Base-by-base conservation (phyloP, 1,284 basidiomycete genomes). In the Austroboletus novae-zelandiae region DNA sequence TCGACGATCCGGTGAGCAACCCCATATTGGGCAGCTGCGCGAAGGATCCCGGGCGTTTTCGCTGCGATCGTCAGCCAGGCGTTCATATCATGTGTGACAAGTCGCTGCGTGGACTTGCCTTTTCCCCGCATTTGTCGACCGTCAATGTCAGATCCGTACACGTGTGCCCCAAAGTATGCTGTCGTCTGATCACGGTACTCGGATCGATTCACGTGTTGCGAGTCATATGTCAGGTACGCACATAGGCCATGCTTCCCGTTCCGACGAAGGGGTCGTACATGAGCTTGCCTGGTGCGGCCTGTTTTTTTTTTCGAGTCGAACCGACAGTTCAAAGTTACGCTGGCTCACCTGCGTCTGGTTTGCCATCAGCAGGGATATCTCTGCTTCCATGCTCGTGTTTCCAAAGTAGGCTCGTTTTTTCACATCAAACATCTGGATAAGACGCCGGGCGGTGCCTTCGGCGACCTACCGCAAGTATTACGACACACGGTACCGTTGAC, bases 371-470 rank as follows among this genome's bases (percentile, higher is more conserved):
- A 99, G 74, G 2, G 92, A 94, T 56, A 98, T 89, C 65, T 98
- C 94, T 1, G 94, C 84, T 61, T 98, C 95, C 97, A 99, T 99
- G 59, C 90, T 92, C 0, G 97, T 99, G 61, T 97, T 99, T 9
- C 97, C 96, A 65, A 86, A 98, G 66, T 93, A 97, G 14, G 75
- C 74, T 8, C 97, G 81, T 63, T 93, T 92, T 69, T 98, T 98
- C 49, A 99, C 87, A 58, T 94, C 84, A 55, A 92, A 93, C 45
- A 73, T 81, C 32, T 71, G 68, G 42, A 92, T 76, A 29, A 95
- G 73, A 2, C 76, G 64, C 11, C 93, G 80, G 0, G 91, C 91
- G 20, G 79, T 77, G 1, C 90, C 89, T 60, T 86, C 77, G 43
- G 77, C 82, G 42, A 94, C 68, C 91, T 94, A 42, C 37, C 31